Percentiles rank a stretch among this genome's conserved stretches.
Conservation (phyloP, 2,329 filamentous ascomycete species). For the Fusarium albidum region DNA sequence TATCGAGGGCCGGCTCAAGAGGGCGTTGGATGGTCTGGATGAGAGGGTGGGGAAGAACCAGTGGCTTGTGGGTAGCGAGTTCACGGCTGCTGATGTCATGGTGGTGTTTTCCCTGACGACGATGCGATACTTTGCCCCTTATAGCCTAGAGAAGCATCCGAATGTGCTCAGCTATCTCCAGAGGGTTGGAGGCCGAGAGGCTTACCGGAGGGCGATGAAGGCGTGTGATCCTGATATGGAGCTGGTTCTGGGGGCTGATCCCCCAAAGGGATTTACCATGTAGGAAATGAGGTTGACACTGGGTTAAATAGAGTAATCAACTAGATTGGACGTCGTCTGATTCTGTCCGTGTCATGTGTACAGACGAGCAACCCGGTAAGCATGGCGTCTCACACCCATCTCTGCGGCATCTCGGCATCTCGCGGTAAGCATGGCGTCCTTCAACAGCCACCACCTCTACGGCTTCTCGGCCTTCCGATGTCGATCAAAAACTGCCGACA, state of each 20-base stretch:
- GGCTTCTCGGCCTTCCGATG: too few species aligned
- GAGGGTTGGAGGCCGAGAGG: conserved; percentile 53
- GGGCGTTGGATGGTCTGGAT: conserved; percentile 60
- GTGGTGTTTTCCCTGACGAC: conserved; percentile 67
- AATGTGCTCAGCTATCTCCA: conserved; percentile 56
- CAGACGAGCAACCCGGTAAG: too few species aligned
- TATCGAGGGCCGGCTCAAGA: conserved; percentile 44
- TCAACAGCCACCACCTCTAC: too few species aligned
- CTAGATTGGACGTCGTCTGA: too few species aligned
- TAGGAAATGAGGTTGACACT: too few species aligned
- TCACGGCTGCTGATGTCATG: conserved; percentile 74
- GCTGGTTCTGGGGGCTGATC: conserved; percentile 37
- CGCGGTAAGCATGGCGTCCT: too few species aligned
- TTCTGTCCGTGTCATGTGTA: too few species aligned
- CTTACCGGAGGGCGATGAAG: conserved; percentile 55
- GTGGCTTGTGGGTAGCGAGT: conserved; percentile 68
- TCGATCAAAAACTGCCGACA: too few species aligned
- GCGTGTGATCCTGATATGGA: conserved; percentile 59
- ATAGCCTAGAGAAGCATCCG: conserved; percentile 50
- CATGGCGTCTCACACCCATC: too few species aligned
- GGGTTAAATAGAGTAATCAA: too few species aligned
- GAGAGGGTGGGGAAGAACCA: conserved; percentile 53
- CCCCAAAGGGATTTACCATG: conserved; percentile 25
- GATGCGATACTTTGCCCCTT: conserved; percentile 60
- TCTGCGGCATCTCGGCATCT: too few species aligned